A percentile compares a stretch with the other conserved stretches of the same genome.
phyloP scores from a whole-genome alignment of 768 basidiomycete species.

The Tylopilus subfusipes region DNA sequence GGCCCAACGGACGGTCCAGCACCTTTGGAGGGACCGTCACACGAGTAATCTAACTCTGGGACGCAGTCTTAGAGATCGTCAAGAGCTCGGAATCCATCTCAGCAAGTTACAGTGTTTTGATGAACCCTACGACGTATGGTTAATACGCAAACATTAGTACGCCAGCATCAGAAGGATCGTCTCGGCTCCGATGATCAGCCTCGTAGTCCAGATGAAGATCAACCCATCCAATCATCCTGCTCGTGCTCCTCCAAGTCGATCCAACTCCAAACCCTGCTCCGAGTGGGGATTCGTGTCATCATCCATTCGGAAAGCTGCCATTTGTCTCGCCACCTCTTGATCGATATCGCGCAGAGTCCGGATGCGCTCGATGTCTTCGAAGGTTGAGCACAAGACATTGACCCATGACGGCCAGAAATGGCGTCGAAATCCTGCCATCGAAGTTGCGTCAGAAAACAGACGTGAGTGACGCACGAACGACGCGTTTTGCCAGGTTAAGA shows the following conservation, averaged over 20 bases:
- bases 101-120: no score
- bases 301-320: not conserved
- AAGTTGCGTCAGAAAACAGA: no score
- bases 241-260: not conserved
- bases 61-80: no score
- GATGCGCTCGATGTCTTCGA: not conserved
- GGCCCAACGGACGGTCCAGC: no score
- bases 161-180: no score
- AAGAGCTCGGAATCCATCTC: no score
- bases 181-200: not conserved
- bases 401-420: conserved; percentile 13
- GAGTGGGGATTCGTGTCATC: not conserved
- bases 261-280: not conserved
- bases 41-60: no score
- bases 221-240: not conserved
- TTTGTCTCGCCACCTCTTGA: conserved; percentile 7
- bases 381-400: conserved; percentile 26
- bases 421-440: conserved; percentile 5
- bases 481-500: no score
- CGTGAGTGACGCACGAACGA: no score
- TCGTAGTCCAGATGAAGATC: not conserved
- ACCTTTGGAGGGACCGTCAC: no score
- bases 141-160: no score
- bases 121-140: no score
- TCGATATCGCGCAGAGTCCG: conserved; percentile 8